Evolutionary conservation across 2,329 filamentous ascomycete genomes (phyloP).

Genomic region (Fusarium lyarnte): DNA sequence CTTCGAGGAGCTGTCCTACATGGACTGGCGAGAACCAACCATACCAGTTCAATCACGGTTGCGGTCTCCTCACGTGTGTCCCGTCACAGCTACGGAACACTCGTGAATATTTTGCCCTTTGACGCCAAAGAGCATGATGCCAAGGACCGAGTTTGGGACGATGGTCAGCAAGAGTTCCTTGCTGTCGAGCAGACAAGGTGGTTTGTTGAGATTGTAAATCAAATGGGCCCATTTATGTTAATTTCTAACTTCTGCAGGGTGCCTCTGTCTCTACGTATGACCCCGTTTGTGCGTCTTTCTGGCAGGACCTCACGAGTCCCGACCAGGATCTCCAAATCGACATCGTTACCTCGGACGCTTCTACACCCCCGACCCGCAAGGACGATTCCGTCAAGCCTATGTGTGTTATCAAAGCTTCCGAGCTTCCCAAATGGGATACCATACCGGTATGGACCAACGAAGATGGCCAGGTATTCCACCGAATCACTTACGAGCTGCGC

Average conservation of each 20-base stretch:
- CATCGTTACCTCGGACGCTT: slow-evolving; percentile 18
- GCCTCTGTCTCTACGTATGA: slow-evolving; percentile 20
- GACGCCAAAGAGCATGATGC: slow-evolving; percentile 14
- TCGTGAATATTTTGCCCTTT: slow-evolving; percentile 23
- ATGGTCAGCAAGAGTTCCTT: neutral
- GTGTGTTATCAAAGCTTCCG: slow-evolving; percentile 27
- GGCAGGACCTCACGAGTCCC: slow-evolving; percentile 1
- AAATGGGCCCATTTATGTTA: neutral
- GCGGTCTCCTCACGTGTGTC: slow-evolving; percentile 43
- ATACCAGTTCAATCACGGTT: slow-evolving; percentile 14
- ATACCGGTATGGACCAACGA: slow-evolving; percentile 31
- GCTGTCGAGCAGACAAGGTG: slow-evolving; percentile 44
- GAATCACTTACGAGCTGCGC: slow-evolving; percentile 35
- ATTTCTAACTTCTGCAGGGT: slow-evolving; percentile 13
- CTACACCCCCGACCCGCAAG: slow-evolving; percentile 5
- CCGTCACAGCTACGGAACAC: slow-evolving; percentile 44
- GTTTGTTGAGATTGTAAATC: slow-evolving; percentile 43
- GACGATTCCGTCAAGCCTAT: slow-evolving; percentile 26
- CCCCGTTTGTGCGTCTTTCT: slow-evolving; percentile 11
- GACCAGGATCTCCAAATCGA: slow-evolving; percentile 4
- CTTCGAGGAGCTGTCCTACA: slow-evolving; percentile 48
- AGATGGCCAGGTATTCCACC: slow-evolving; percentile 3
- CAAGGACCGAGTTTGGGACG: slow-evolving; percentile 36
- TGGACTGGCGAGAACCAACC: slow-evolving; percentile 25
- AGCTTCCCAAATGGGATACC: slow-evolving; percentile 13